These are phyloP conservation scores for Neurospora pannonica DNA, from an alignment of 495 filamentous ascomycete genomes.

Conservation along the genomic window DNA sequence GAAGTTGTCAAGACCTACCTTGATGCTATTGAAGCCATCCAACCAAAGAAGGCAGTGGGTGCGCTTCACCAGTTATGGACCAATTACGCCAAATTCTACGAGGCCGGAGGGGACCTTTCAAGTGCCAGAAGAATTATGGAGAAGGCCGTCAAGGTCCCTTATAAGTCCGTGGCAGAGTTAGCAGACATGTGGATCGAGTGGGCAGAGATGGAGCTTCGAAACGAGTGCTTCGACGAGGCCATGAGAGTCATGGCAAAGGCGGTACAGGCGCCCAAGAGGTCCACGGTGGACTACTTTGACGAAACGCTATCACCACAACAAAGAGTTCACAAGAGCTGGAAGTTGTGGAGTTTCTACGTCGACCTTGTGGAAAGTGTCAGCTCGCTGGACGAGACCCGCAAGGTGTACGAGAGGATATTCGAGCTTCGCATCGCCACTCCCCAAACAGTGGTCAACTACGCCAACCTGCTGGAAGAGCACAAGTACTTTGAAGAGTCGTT, in stretches of 20 bases:
- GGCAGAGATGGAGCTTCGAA: slow-evolving; percentile 94
- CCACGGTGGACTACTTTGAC: slow-evolving; percentile 96
- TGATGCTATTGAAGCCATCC: slow-evolving; percentile 82
- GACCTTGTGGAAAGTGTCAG: slow-evolving; percentile 93
- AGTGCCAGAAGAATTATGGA: slow-evolving; percentile 90
- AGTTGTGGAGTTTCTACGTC: slow-evolving; percentile 98
- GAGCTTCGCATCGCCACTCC: slow-evolving; percentile 96
- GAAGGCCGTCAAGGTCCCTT: slow-evolving; percentile 95
- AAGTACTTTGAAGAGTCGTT: slow-evolving; percentile 96
- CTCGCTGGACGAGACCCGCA: slow-evolving; percentile 83
- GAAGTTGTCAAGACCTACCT: slow-evolving; percentile 95
- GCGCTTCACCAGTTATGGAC: slow-evolving; percentile 93
- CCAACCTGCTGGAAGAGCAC: slow-evolving; percentile 90
- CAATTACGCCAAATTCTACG: slow-evolving; percentile 97
- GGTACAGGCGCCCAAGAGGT: slow-evolving; percentile 87
- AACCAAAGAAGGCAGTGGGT: slow-evolving; percentile 90
- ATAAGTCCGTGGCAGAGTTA: slow-evolving; percentile 87
- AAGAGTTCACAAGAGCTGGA: slow-evolving; percentile 98
- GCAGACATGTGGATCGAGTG: slow-evolving; percentile 98
- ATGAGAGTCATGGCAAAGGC: slow-evolving; percentile 96
- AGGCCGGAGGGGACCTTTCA: slow-evolving; percentile 74
- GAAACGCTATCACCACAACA: slow-evolving; percentile 91
- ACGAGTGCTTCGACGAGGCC: slow-evolving; percentile 91
- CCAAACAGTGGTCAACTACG: slow-evolving; percentile 97
- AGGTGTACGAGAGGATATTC: slow-evolving; percentile 94